Evolutionary conservation across 257 asterid genomes (phyloP).

Genomic region (Ehretia macrophylla): DNA sequence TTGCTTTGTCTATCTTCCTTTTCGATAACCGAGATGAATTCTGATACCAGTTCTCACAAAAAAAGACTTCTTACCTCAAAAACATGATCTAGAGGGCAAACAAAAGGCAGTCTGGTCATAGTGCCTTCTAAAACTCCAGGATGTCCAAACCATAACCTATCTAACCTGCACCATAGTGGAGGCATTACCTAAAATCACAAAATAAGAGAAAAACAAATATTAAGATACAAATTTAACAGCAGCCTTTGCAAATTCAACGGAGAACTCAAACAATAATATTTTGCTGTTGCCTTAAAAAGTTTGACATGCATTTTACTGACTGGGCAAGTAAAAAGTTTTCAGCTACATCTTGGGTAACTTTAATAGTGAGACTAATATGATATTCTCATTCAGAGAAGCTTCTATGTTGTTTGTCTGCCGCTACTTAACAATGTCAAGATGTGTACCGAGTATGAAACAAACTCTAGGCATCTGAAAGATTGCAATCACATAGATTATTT

Average conservation of each 20-base stretch:
- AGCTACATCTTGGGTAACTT: too few species aligned
- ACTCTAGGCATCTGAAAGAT: too few species aligned
- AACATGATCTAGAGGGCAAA: conserved; percentile 96
- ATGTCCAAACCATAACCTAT: conserved; percentile 98
- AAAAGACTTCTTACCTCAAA: conserved; percentile 59
- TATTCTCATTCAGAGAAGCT: too few species aligned
- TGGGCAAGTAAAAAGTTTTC: too few species aligned
- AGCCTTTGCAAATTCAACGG: conserved; percentile 4
- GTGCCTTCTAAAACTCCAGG: conserved; percentile 77
- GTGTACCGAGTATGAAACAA: too few species aligned
- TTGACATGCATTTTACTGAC: not conserved
- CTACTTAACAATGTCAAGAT: too few species aligned
- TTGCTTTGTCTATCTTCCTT: not conserved
- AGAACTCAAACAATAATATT: not conserved
- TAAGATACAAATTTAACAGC: conserved; percentile 28
- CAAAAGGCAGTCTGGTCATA: conserved; percentile 88
- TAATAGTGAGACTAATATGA: too few species aligned
- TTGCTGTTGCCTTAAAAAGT: not conserved
- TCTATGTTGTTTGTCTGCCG: too few species aligned
- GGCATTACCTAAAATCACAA: conserved; percentile 99
- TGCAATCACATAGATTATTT: too few species aligned
- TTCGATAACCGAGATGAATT: conserved; percentile 7
- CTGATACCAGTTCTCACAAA: conserved; percentile 15
- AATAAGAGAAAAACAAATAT: conserved; percentile 39
- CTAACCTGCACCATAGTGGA: conserved; percentile 99